These are phyloP conservation scores for Aspergillus terreus DNA, from an alignment of 2,329 filamentous ascomycete species.

Conservation along the genomic window DNA sequence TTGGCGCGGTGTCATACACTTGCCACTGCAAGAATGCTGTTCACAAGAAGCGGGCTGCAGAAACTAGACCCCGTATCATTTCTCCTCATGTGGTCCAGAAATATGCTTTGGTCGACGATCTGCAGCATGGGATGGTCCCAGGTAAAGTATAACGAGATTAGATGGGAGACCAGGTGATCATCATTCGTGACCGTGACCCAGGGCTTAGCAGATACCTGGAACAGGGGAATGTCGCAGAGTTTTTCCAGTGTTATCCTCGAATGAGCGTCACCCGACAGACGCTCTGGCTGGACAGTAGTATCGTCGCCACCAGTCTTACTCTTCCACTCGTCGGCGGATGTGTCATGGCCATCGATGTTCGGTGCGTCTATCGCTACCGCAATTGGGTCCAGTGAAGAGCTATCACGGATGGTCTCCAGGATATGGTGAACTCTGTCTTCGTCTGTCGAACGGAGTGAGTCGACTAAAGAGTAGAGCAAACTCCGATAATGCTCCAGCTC, in stretches of 20 bases:
- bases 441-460: slow-evolving; percentile 24
- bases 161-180: slow-evolving; percentile 68
- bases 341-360: slow-evolving; percentile 16
- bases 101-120: slow-evolving; percentile 74
- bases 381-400: slow-evolving; percentile 25
- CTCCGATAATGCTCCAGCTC: slow-evolving; percentile 34
- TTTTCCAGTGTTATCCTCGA: slow-evolving; percentile 29
- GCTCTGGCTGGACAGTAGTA: slow-evolving; percentile 4
- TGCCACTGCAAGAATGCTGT: slow-evolving; percentile 70
- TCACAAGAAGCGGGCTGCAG: slow-evolving; percentile 80
- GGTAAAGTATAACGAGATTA: slow-evolving; percentile 89
- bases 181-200: slow-evolving; percentile 83
- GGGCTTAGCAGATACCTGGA: slow-evolving; percentile 30
- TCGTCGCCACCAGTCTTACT: slow-evolving; percentile 7
- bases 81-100: slow-evolving; percentile 50
- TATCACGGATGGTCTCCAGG: slow-evolving; percentile 24
- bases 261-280: slow-evolving; percentile 11
- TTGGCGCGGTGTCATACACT: slow-evolving; percentile 25
- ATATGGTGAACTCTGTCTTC: slow-evolving; percentile 21
- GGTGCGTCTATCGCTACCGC: slow-evolving; percentile 19
- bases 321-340: slow-evolving; percentile 12
- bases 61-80: slow-evolving; percentile 56
- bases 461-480: slow-evolving; percentile 28
- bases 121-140: slow-evolving; percentile 89
- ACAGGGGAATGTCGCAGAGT: slow-evolving; percentile 33